Base-by-base conservation (phyloP, 179 eudicot genomes). In the Drosera spatulata region DNA sequence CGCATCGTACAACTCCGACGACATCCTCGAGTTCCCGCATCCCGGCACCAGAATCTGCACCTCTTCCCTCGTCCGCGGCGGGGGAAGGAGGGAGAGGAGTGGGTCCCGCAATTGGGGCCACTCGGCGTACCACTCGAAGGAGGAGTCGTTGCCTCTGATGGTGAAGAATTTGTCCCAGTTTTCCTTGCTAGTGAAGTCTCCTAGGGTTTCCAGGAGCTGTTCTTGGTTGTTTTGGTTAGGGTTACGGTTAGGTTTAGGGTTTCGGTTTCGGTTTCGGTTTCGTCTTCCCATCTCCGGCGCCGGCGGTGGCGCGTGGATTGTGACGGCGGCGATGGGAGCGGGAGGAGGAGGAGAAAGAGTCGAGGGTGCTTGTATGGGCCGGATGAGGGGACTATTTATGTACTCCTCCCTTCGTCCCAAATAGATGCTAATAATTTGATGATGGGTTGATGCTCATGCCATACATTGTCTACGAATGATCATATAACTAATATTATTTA, bases 111-210 rank as follows among this genome's bases (percentile, higher is more conserved):
- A 89, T 62, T 84, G 83, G 55, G 83, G 77, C 98, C 98, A 91
- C 66, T 88, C 96, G 53, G 95, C 91, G 71, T 91, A 91, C 98
- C 98, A 91, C 71, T 91, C 98, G 81, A 91, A 91, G 9, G 91
- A 58, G 60, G 85, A 88, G 13, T 75, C 81, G 44, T 59, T 38
- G 59, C 97, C 97, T 51, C 84, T 61, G 48, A 88, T 75, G 10
- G 75, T 88, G 81, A 85, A 91, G 79, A 91, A 88, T 39, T 88
- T 77, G 75, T 91, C 97, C 97, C 96, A 91, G 39, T 90, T 91
- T 91, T 85, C 88, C 42, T 83, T 81, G 77, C 87, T 81, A 0
- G 96, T 91, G 87, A 91, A 91, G 62, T 91, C 97, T 2, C 73
- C 84, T 4, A 91, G 71, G n/a, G 96, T 88, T 69, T 76, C 66